phyloP scores from a whole-genome alignment of 495 filamentous ascomycete species.

The Penicillium egyptiacum region DNA sequence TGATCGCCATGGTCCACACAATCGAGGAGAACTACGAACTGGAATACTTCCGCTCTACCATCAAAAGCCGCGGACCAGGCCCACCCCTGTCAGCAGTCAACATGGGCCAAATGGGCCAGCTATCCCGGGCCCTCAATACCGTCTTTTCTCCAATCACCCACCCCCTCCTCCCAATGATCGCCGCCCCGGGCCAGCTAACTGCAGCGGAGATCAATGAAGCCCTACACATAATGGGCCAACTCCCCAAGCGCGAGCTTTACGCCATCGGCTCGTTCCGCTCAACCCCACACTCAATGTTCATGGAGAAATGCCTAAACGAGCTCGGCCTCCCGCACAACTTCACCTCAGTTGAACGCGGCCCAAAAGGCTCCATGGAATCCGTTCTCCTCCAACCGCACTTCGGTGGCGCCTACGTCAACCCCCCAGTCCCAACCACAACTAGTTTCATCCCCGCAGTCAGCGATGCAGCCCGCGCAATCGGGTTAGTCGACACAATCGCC shows the following conservation, averaged over 20 bases:
- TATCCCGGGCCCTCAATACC: conserved; percentile 76
- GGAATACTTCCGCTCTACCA: conserved; percentile 80
- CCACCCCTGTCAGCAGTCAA: conserved; percentile 80
- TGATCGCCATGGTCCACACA: conserved; percentile 77
- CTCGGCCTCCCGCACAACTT: conserved; percentile 79
- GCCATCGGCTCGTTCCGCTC: conserved; percentile 71
- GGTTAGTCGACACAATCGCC: conserved; percentile 76
- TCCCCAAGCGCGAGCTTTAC: conserved; percentile 76
- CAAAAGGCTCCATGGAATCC: conserved; percentile 61
- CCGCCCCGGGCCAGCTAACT: conserved; percentile 79
- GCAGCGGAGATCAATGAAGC: conserved; percentile 81
- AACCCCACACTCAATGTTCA: conserved; percentile 75
- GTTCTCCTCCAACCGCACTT: conserved; percentile 69
- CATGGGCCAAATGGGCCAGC: conserved; percentile 80
- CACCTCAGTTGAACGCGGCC: conserved; percentile 68
- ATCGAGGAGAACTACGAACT: conserved; percentile 84
- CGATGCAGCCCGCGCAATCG: conserved; percentile 71
- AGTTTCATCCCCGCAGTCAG: conserved; percentile 64
- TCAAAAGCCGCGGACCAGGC: conserved; percentile 62
- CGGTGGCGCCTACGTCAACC: conserved; percentile 76
- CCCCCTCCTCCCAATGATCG: conserved; percentile 77
- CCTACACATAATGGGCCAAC: conserved; percentile 72
- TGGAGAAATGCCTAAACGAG: conserved; percentile 87
- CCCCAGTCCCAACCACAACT: conserved; percentile 54
- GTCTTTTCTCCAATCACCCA: conserved; percentile 86